phyloP scores from a whole-genome alignment of 768 basidiomycete species.

The Podaxis sp. region DNA sequence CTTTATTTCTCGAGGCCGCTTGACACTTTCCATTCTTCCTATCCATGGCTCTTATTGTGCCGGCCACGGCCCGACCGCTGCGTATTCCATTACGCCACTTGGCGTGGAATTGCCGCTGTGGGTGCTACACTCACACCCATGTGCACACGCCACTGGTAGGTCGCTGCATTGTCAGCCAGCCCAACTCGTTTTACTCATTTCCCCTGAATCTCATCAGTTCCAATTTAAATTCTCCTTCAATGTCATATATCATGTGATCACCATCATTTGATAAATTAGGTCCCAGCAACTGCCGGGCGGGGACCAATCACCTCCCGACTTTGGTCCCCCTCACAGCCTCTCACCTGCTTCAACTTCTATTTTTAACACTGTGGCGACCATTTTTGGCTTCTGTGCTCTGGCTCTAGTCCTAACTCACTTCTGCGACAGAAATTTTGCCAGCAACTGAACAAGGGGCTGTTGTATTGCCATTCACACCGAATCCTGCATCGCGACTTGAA shows the following conservation, averaged over 20 bases:
- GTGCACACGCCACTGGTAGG: no score
- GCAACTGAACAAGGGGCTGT: constrained; percentile 86
- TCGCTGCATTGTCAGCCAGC: no score
- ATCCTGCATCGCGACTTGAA: constrained; percentile 98
- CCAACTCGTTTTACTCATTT: no score
- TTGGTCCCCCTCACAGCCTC: neutral
- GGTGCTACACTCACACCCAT: no score
- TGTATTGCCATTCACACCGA: constrained; percentile 93
- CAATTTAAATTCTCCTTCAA: constrained; percentile 2
- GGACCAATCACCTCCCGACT: neutral
- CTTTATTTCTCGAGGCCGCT: neutral
- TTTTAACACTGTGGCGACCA: neutral
- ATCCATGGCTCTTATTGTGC: neutral
- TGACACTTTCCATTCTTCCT: constrained; percentile 1
- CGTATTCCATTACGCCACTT: constrained; percentile 1
- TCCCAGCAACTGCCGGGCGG: neutral
- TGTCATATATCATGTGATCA: constrained; percentile 29
- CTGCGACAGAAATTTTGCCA: constrained; percentile 85
- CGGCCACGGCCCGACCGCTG: neutral
- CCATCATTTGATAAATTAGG: constrained; percentile 22
- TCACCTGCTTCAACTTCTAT: neutral
- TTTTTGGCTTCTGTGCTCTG: neutral
- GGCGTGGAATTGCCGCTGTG: neutral
- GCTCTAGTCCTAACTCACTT: constrained; percentile 6
- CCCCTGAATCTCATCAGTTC: no score